Conservation (phyloP, 176 grass and related monocot species). For the Microstegium vimineum region DNA sequence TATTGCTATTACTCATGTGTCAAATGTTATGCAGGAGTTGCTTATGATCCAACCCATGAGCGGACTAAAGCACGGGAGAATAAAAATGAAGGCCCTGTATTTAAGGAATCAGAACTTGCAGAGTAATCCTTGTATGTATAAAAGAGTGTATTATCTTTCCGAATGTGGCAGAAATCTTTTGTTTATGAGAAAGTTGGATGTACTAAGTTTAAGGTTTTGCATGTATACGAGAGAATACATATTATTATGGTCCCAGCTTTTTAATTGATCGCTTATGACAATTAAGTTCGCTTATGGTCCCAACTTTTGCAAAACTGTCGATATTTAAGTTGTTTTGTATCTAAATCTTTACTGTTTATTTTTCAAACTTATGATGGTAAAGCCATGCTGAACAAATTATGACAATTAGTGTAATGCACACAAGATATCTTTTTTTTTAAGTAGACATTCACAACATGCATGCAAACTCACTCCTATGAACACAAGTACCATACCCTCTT, state of each 20-base stretch:
- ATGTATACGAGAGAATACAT: neutral
- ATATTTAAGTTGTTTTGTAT: too few species aligned
- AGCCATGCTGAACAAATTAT: neutral
- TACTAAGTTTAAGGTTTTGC: neutral
- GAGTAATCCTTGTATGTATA: neutral
- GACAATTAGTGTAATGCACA: neutral
- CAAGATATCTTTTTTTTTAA: neutral
- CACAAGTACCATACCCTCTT: too few species aligned
- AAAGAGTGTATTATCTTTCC: neutral
- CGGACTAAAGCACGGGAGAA: neutral
- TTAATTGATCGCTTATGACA: neutral
- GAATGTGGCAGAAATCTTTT: neutral
- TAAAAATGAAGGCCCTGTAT: neutral
- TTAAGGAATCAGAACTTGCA: neutral
- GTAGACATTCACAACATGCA: too few species aligned
- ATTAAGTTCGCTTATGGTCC: too few species aligned
- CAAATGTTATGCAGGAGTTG: neutral
- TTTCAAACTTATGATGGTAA: neutral
- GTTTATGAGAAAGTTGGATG: neutral
- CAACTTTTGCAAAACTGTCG: too few species aligned
- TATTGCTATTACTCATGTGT: neutral
- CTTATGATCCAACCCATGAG: neutral
- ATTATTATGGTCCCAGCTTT: neutral
- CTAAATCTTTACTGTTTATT: too few species aligned
- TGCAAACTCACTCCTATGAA: too few species aligned